Percentiles rank a stretch among this genome's conserved stretches.
These are phyloP conservation scores for Pelargonium myrrhifolium DNA, from an alignment of 441 rosid species.

Conservation along the genomic window DNA sequence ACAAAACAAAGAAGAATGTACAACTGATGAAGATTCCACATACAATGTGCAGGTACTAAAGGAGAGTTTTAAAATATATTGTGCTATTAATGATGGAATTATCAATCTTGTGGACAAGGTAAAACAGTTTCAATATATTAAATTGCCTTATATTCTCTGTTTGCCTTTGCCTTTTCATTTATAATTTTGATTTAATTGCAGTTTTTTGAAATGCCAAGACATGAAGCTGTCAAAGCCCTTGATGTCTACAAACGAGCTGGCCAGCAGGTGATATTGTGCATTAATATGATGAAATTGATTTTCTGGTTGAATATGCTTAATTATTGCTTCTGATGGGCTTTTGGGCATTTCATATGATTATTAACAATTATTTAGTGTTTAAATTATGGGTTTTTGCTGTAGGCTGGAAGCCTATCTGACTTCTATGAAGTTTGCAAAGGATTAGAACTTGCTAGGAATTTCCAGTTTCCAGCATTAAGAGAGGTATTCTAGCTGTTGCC, in stretches of 20 bases:
- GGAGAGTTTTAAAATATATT: slow-evolving; percentile 94
- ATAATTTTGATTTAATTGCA: slow-evolving; percentile 32
- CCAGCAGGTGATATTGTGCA: slow-evolving; percentile 61
- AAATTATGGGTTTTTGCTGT: slow-evolving; percentile 20
- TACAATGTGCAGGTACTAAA: slow-evolving; percentile 67
- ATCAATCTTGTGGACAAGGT: slow-evolving; percentile 99
- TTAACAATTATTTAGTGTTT: background rate
- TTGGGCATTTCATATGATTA: background rate
- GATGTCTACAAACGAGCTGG: slow-evolving; percentile 91
- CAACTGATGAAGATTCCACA: background rate
- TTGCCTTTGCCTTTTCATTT: slow-evolving; percentile 7
- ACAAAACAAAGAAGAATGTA: background rate
- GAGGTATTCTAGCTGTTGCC: slow-evolving; percentile 45
- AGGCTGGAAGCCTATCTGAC: slow-evolving; percentile 87
- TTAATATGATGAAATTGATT: slow-evolving; percentile 1
- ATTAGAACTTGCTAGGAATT: slow-evolving; percentile 94
- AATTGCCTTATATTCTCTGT: slow-evolving; percentile 4
- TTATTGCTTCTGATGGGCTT: slow-evolving; percentile 3
- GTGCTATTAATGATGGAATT: slow-evolving; percentile 93
- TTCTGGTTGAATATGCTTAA: background rate
- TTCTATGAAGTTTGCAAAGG: slow-evolving; percentile 93
- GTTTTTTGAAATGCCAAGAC: slow-evolving; percentile 99
- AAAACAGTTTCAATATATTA: slow-evolving; percentile 13
- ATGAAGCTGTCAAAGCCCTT: slow-evolving; percentile 87
- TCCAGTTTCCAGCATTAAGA: slow-evolving; percentile 87